These are phyloP conservation scores for cucumber (Cucumis sativus) DNA, from an alignment of 306 rosid species.

Conservation along the genomic window DNA sequence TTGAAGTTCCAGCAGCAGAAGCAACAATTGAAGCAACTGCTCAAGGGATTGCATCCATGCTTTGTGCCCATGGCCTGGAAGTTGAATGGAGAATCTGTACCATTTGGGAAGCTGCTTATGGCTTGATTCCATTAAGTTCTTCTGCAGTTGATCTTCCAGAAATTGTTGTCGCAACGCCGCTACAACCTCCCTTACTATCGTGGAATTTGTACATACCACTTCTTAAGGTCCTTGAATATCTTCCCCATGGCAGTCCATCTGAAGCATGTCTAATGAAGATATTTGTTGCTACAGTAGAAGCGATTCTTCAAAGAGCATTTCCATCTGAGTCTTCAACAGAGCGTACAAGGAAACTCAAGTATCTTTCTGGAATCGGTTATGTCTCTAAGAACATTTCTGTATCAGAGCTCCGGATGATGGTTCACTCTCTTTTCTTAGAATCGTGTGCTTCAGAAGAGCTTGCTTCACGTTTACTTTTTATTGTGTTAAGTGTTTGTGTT, in stretches of 20 bases:
- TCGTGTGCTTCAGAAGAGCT: conserved; percentile 89
- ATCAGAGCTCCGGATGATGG: conserved; percentile 98
- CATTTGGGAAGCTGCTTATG: conserved; percentile 99
- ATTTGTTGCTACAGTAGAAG: conserved; percentile 96
- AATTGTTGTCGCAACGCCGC: conserved; percentile 79
- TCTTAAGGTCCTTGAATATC: conserved; percentile 92
- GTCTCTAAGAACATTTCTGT: conserved; percentile 82
- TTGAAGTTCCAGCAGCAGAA: conserved; percentile 88
- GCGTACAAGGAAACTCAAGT: conserved; percentile 56
- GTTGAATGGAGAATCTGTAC: conserved; percentile 99
- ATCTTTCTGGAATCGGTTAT: conserved; percentile 55
- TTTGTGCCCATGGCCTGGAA: conserved; percentile 97
- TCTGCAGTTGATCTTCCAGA: conserved; percentile 98
- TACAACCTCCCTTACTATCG: conserved; percentile 79
- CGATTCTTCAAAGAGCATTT: conserved; percentile 87
- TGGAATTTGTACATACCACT: conserved; percentile 96
- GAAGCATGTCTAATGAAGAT: conserved; percentile 98
- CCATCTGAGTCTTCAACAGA: conserved; percentile 62
- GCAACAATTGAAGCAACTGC: conserved; percentile 98
- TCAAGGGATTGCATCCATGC: conserved; percentile 97
- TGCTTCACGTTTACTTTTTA: conserved; percentile 88
- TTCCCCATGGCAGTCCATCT: conserved; percentile 99
- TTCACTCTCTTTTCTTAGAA: conserved; percentile 93
- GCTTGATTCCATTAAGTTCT: conserved; percentile 90
- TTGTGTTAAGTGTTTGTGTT: conserved; percentile 87